Evolutionary conservation across 2,329 filamentous ascomycete species (phyloP).

Genomic region (Calonectria pauciramosa): DNA sequence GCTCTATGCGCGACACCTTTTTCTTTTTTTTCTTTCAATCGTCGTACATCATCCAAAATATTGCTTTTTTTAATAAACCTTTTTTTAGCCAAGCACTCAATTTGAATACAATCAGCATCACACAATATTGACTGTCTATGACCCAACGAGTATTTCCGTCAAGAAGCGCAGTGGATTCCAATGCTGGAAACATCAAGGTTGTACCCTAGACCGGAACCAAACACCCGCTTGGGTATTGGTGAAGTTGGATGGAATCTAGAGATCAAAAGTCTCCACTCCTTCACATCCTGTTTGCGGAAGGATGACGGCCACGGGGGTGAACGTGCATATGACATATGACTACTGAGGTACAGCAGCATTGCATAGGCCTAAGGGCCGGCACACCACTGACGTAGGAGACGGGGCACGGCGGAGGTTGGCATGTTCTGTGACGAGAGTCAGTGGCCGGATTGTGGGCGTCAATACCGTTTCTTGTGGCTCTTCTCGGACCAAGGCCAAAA

Average conservation of each 20-base stretch:
- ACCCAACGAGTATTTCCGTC: background rate
- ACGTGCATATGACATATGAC: slow-evolving; percentile 19
- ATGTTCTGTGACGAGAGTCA: background rate
- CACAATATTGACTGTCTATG: background rate
- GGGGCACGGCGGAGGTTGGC: background rate
- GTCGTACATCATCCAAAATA: background rate
- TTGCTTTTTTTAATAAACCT: background rate
- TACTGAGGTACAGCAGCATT: slow-evolving; percentile 4
- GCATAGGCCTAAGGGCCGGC: slow-evolving; percentile 7
- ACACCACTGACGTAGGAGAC: slow-evolving; percentile 25
- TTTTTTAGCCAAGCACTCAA: background rate
- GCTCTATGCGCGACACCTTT: background rate
- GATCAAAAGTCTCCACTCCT: slow-evolving; percentile 1
- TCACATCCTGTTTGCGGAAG: slow-evolving; percentile 19
- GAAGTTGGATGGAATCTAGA: slow-evolving; percentile 7
- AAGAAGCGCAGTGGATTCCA: background rate
- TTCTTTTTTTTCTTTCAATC: background rate
- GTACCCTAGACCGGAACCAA: slow-evolving; percentile 2
- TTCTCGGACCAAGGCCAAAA: background rate
- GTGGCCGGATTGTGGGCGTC: background rate
- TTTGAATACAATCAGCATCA: background rate
- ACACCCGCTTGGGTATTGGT: background rate
- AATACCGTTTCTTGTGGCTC: background rate
- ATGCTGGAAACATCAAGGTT: background rate
- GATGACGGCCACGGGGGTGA: background rate